Evolutionary conservation across 2,329 filamentous ascomycete species (phyloP), one percentile per base, ranked within the genome.

Genomic region (Hirsutella thompsonii): DNA sequence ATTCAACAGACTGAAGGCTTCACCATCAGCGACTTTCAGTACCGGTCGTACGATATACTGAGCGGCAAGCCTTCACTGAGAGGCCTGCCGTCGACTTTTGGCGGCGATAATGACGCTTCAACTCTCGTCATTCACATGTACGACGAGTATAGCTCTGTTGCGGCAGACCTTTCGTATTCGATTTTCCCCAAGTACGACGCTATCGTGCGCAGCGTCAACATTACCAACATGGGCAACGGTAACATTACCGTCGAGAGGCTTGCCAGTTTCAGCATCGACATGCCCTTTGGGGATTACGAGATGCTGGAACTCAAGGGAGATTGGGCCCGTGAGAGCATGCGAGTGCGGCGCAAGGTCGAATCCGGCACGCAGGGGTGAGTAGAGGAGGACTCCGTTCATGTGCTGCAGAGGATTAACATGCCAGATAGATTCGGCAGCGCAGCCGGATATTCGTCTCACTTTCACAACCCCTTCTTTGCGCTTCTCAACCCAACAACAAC

Each of bases 381-480:
- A 26, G 23, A 6, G 0, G 2, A 19, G 5, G 29, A 10, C 2
- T 5, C 13, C 39, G 28, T 8, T 8, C 36, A 13, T 18, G 6
- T 14, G 18, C 36, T 3, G 18, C 36, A 16, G 23, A 21, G 14
- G 39, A 23, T 16, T 18, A 0, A 40, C 2, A 14, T 36, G 14
- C 20, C 30, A 20, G 4, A 45, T 34, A 76, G 74, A 5, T 81
- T 81, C 52, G 71, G 72, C 14, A 80, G 76, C 47, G 69, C 64
- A 0, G 69, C 67, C 3, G 78, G 78, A 1, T 81, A 77, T 51
- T 76, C 76, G 0, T 80, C 76, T 0, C 74, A 80, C 47, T 60
- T 76, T 2, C 74, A 80, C 52, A 82, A 82, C 48, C 76, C 77
- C 0, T 81, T 81, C 58, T 63, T 81, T 19, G 66, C 73, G 0